These are phyloP conservation scores for Serpula lacrymans DNA, from an alignment of 768 basidiomycete species.

Conservation along the genomic window DNA sequence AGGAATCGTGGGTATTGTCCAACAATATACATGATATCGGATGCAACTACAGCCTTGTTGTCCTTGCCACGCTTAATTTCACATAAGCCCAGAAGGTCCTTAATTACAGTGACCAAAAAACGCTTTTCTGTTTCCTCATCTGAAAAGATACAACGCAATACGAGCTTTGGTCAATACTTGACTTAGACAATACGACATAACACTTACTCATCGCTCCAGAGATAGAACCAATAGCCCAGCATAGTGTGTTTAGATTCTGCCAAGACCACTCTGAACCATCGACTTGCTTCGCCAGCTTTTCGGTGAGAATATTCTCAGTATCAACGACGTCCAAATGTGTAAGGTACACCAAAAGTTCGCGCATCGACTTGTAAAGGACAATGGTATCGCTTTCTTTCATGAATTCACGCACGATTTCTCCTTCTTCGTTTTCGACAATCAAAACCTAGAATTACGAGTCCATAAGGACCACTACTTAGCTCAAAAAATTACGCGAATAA, in stretches of 20 bases:
- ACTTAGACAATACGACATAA: not conserved
- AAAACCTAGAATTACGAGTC: conserved; percentile 61
- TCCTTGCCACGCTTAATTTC: conserved; percentile 99
- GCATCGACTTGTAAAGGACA: conserved; percentile 98
- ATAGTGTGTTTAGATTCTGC: conserved; percentile 98
- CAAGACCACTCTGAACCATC: conserved; percentile 99
- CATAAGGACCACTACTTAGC: conserved; percentile 6
- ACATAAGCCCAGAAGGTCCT: conserved; percentile 93
- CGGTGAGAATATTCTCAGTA: conserved; percentile 95
- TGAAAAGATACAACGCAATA: conserved; percentile 26
- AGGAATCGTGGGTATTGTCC: conserved; percentile 99
- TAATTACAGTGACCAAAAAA: conserved; percentile 98
- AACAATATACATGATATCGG: conserved; percentile 98
- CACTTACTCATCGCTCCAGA: conserved; percentile 97
- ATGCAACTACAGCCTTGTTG: conserved; percentile 98
- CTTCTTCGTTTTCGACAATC: conserved; percentile 98
- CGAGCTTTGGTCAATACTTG: too few relatives aligned
- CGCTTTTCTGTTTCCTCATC: conserved; percentile 99
- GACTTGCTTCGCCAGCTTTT: conserved; percentile 96
- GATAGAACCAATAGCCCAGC: conserved; percentile 99
- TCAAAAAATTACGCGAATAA: not conserved
- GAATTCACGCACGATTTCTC: conserved; percentile 98
- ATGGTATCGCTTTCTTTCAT: conserved; percentile 99
- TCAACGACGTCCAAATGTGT: conserved; percentile 96
- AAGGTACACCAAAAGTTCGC: conserved; percentile 94